These are phyloP conservation scores for Salix koriyanagi DNA, from an alignment of 345 rosid genomes.

Conservation along the genomic window DNA sequence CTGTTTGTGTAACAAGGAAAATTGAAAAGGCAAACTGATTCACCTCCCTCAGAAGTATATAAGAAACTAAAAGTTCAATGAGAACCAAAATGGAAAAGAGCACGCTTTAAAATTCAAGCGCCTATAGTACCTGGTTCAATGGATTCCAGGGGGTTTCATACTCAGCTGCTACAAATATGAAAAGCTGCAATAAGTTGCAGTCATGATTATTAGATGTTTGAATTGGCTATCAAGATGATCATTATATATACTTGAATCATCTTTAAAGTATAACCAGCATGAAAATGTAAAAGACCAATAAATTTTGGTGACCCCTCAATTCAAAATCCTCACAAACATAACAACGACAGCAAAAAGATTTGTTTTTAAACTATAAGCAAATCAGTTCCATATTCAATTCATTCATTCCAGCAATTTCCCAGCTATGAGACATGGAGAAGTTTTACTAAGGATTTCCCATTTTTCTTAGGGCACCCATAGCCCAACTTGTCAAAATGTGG, in stretches of 20 bases:
- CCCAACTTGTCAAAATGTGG: not conserved
- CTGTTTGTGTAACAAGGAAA: not conserved
- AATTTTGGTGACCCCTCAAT: not conserved
- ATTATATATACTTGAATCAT: not conserved
- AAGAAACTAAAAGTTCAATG: not conserved
- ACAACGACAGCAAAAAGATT: not conserved
- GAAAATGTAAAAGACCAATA: not conserved
- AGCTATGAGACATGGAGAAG: not conserved
- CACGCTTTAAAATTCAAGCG: not conserved
- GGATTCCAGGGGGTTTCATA: slow-evolving; percentile 74
- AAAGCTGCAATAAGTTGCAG: slow-evolving; percentile 47
- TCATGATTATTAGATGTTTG: not conserved
- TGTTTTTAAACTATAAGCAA: no score
- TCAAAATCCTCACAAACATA: not conserved
- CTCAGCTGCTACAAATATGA: slow-evolving; percentile 80
- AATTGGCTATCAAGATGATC: not conserved
- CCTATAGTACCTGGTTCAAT: slow-evolving; percentile 72
- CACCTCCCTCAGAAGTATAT: not conserved
- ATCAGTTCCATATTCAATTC: not conserved
- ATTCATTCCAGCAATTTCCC: not conserved
- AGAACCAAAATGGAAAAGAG: not conserved
- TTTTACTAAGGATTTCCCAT: not conserved
- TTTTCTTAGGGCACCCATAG: not conserved
- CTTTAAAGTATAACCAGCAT: not conserved
- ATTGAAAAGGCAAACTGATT: not conserved